Evolutionary conservation across 805 yeast species (phyloP).

Genomic region (Kuraishia borneana): DNA sequence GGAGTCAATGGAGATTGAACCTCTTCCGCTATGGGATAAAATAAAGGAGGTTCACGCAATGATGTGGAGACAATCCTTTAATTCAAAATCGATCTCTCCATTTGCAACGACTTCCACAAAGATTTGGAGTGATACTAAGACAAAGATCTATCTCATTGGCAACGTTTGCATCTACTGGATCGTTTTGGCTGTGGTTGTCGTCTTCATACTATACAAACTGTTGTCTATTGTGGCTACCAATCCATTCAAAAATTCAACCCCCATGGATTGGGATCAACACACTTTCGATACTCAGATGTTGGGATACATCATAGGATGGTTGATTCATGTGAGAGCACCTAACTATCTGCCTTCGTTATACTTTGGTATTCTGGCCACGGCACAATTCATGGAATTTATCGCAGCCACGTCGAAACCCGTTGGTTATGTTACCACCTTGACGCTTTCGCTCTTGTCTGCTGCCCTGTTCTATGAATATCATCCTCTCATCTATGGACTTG

Average conservation of each 20-base stretch:
- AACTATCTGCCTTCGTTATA: slow-evolving; percentile 40
- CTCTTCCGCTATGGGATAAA: slow-evolving; percentile 35
- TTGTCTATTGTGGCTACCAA: slow-evolving; percentile 1
- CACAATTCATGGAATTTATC: slow-evolving; percentile 26
- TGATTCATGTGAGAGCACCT: slow-evolving; percentile 47
- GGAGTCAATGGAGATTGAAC: slow-evolving; percentile 16
- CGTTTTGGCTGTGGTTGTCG: slow-evolving; percentile 22
- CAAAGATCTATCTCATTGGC: slow-evolving; percentile 49
- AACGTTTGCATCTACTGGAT: slow-evolving; percentile 48
- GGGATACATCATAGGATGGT: slow-evolving; percentile 44
- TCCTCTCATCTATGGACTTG: slow-evolving; percentile 36
- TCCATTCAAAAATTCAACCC: background rate
- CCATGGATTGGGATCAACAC: background rate
- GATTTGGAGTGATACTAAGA: slow-evolving; percentile 35
- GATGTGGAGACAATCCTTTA: slow-evolving; percentile 43
- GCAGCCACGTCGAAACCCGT: slow-evolving; percentile 15
- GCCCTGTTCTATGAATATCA: slow-evolving; percentile 17
- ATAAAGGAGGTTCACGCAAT: slow-evolving; percentile 43
- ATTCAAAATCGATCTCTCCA: slow-evolving; percentile 44
- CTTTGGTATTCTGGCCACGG: slow-evolving; percentile 27
- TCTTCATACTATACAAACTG: slow-evolving; percentile 8
- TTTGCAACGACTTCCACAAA: slow-evolving; percentile 44
- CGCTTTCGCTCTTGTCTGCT: slow-evolving; percentile 10
- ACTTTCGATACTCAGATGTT: slow-evolving; percentile 13
- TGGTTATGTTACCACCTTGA: slow-evolving; percentile 16